These are phyloP conservation scores for Collybia mongolica DNA, from an alignment of 768 basidiomycete species.

Conservation along the genomic window DNA sequence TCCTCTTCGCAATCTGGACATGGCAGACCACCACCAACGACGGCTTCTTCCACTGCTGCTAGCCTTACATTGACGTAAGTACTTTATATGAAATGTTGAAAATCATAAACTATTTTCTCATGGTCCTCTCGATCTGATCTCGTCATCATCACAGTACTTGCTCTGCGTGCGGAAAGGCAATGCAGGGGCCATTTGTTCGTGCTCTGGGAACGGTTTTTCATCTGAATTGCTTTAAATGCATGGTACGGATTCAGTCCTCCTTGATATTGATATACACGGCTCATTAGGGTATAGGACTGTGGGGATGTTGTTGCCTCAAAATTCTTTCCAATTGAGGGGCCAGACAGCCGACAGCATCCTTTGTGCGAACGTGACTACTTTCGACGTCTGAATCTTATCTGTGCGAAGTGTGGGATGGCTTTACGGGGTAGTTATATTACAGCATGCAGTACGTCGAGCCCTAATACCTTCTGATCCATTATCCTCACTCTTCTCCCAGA, in stretches of 20 bases:
- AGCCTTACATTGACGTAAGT: slow-evolving; percentile 62
- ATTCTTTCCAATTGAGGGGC: slow-evolving; percentile 97
- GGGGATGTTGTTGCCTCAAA: slow-evolving; percentile 95
- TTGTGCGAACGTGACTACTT: slow-evolving; percentile 99
- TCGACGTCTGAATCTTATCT: slow-evolving; percentile 91
- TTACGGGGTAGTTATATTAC: slow-evolving; percentile 98
- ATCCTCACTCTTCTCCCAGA: slow-evolving; percentile 44
- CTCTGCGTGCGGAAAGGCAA: slow-evolving; percentile 73
- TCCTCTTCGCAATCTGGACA: slow-evolving; percentile 39
- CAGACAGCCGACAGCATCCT: slow-evolving; percentile 85
- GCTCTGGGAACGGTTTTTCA: slow-evolving; percentile 94
- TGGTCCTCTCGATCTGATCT: slow-evolving; percentile 25
- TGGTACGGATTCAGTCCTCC: slow-evolving; percentile 53
- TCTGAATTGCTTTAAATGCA: slow-evolving; percentile 97
- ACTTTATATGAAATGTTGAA: slow-evolving; percentile 2
- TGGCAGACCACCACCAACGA: slow-evolving; percentile 48
- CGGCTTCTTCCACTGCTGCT: slow-evolving; percentile 55
- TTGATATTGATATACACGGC: background rate
- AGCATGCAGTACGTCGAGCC: slow-evolving; percentile 76
- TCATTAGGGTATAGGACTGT: slow-evolving; percentile 68
- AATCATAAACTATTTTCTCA: slow-evolving; percentile 9
- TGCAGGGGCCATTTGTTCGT: slow-evolving; percentile 96
- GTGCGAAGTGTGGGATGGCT: slow-evolving; percentile 93
- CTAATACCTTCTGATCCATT: slow-evolving; percentile 9
- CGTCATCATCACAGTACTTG: slow-evolving; percentile 51